Evolutionary conservation across 257 asterid species (phyloP).

Genomic region (Echium plantagineum): DNA sequence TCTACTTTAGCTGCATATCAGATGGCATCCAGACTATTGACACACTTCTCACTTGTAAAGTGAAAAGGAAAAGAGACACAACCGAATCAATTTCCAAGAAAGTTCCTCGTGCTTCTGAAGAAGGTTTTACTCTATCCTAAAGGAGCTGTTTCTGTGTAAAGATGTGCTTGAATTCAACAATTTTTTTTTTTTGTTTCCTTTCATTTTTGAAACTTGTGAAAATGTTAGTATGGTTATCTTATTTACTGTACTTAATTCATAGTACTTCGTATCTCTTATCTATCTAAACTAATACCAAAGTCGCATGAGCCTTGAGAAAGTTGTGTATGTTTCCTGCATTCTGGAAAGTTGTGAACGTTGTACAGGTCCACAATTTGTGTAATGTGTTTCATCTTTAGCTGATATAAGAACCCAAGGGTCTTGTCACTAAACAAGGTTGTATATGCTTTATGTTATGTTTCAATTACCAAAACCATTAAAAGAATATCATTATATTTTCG

Average conservation of each 20-base stretch:
- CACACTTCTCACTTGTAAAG: constrained; percentile 76
- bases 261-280: no score
- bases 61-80: constrained; percentile 75
- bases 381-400: no score
- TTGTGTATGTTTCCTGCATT: neutral
- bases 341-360: neutral
- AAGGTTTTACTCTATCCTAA: no score
- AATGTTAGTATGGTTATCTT: neutral
- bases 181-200: neutral
- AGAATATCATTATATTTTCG: no score
- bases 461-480: no score
- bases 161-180: neutral
- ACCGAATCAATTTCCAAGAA: constrained; percentile 31
- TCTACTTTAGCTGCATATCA: constrained; percentile 67
- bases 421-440: no score
- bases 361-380: no score
- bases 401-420: no score
- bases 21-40: constrained; percentile 89
- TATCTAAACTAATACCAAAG: no score
- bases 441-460: no score
- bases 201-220: neutral
- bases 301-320: no score
- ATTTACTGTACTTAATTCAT: neutral
- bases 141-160: neutral
- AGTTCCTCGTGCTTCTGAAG: constrained; percentile 28